Percentiles rank a stretch among this genome's conserved stretches.
phyloP scores from a whole-genome alignment of 805 yeast species.

The Pichia scutulata region DNA sequence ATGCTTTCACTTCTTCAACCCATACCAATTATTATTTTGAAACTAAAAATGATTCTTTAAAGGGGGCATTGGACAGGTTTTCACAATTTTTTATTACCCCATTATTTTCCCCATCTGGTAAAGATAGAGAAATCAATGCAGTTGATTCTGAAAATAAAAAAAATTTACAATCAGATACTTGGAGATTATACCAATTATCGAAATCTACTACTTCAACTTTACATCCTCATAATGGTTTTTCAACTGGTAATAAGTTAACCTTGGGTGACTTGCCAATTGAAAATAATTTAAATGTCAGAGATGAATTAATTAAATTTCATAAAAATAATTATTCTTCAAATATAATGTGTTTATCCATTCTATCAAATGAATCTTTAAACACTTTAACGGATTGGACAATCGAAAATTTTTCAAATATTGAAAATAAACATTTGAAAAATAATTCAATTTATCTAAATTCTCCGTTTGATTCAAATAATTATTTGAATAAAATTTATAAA shows the following conservation, averaged over 20 bases:
- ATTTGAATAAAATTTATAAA: conserved; percentile 45
- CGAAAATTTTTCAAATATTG: conserved; percentile 55
- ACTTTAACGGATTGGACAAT: conserved; percentile 64
- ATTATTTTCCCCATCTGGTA: conserved; percentile 61
- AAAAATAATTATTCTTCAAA: conserved; percentile 70
- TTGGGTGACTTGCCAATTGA: conserved; percentile 56
- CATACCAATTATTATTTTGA: conserved; percentile 91
- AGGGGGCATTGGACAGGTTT: conserved; percentile 88
- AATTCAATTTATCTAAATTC: conserved; percentile 38
- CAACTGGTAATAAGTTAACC: conserved; percentile 82
- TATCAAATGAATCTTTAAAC: conserved; percentile 76
- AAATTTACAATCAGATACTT: conserved; percentile 78
- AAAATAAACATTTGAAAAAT: conserved; percentile 38
- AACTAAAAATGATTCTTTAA: conserved; percentile 62
- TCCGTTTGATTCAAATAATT: conserved; percentile 40
- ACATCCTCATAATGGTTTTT: conserved; percentile 83
- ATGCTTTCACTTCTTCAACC: conserved; percentile 85
- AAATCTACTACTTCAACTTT: conserved; percentile 60
- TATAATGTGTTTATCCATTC: conserved; percentile 76
- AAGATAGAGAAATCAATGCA: conserved; percentile 88
- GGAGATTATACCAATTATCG: conserved; percentile 85
- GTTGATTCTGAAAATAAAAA: conserved; percentile 95
- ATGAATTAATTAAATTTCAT: conserved; percentile 72
- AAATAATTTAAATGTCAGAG: conserved; percentile 67
- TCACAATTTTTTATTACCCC: conserved; percentile 89